Evolutionary conservation across 305 asterid genomes (phyloP).

Genomic region (Fraxinus sp.): DNA sequence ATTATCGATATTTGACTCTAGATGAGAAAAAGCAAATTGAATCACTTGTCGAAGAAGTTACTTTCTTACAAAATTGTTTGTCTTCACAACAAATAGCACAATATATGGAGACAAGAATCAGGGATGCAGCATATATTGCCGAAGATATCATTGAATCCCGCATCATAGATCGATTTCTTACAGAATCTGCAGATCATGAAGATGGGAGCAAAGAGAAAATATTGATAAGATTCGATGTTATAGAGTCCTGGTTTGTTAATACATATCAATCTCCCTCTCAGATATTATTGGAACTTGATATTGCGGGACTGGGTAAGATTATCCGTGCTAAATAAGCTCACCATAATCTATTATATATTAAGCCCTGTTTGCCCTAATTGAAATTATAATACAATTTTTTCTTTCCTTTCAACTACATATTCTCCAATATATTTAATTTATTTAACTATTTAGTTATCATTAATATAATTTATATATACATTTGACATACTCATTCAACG

Average conservation of each 20-base stretch:
- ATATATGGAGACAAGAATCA: constrained; percentile 16
- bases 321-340: no score
- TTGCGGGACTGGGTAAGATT: no score
- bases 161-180: neutral
- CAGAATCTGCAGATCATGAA: neutral
- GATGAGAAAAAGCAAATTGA: neutral
- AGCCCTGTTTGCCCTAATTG: no score
- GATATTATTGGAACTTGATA: no score
- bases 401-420: no score
- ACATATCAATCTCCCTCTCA: neutral
- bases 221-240: constrained; percentile 5
- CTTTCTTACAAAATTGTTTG: neutral
- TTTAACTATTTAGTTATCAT: no score
- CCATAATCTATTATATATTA: no score
- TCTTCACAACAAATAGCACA: neutral
- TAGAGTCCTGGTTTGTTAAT: neutral
- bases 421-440: no score
- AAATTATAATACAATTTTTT: no score
- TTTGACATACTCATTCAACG: no score
- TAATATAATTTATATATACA: no score
- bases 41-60: neutral
- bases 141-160: constrained; percentile 14
- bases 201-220: neutral
- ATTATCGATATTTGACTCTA: neutral
- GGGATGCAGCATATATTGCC: constrained; percentile 7